Evolutionary conservation across 768 basidiomycete species (phyloP).

Genomic region (Chalciporus chontae): DNA sequence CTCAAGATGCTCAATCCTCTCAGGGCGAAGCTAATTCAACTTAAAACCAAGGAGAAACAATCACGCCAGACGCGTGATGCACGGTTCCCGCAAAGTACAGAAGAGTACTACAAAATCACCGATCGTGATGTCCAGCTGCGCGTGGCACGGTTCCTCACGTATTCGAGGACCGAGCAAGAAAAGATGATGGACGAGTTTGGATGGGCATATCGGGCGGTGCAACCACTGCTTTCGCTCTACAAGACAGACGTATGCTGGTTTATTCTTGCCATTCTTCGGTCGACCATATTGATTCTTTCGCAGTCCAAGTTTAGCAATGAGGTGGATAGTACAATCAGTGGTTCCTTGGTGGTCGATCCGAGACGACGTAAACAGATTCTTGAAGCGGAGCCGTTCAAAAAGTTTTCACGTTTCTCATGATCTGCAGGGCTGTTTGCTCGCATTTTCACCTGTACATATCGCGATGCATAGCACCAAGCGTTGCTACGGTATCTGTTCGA

Average conservation of each 20-base stretch:
- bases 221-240: constrained; percentile 40
- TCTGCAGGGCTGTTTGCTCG: not conserved
- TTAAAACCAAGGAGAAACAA: constrained; percentile 18
- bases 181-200: constrained; percentile 44
- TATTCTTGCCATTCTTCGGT: not conserved
- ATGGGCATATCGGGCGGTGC: constrained; percentile 51
- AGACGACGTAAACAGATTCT: constrained; percentile 10
- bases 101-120: constrained; percentile 28
- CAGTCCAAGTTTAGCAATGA: constrained; percentile 23
- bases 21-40: constrained; percentile 1
- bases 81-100: constrained; percentile 30
- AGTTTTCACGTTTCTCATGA: constrained; percentile 21
- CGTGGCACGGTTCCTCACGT: constrained; percentile 44
- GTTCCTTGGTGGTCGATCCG: constrained; percentile 21
- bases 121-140: constrained; percentile 46
- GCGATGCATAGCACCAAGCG: not conserved
- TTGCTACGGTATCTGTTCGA: not conserved
- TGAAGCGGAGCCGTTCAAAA: constrained; percentile 5
- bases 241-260: constrained; percentile 37
- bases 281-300: not conserved
- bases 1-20: constrained; percentile 24
- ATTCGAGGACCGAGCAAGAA: constrained; percentile 35
- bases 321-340: constrained; percentile 14
- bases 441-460: not conserved
- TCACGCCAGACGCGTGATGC: constrained; percentile 28